Percentiles rank a stretch among this genome's conserved stretches.
phyloP scores from a whole-genome alignment of 164 flowering plant species.

The Vitis vinifera region ASM3070453v1 NC_081815.1:1122001-1122500 shows the following conservation, averaged over 20 bases:
- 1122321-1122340: slow-evolving; percentile 29
- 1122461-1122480: slow-evolving; percentile 29
- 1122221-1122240: slow-evolving; percentile 41
- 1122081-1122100: slow-evolving; percentile 47
- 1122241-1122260: too few relatives aligned
- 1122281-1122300: slow-evolving; percentile 56
- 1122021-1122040: slow-evolving; percentile 38
- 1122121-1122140: slow-evolving; percentile 44
- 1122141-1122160: slow-evolving; percentile 11
- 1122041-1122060: slow-evolving; percentile 21
- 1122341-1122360: slow-evolving; percentile 25
- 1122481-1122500: slow-evolving; percentile 23
- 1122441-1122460: slow-evolving; percentile 39
- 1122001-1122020: slow-evolving; percentile 34
- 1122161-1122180: slow-evolving; percentile 52
- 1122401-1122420: slow-evolving; percentile 15
- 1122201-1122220: slow-evolving; percentile 35
- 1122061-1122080: slow-evolving; percentile 29
- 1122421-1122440: slow-evolving; percentile 10
- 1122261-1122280: slow-evolving; percentile 34
- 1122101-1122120: slow-evolving; percentile 1
- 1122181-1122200: slow-evolving; percentile 44
- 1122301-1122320: slow-evolving; percentile 10
- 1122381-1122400: slow-evolving; percentile 20
- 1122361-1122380: slow-evolving; percentile 38